Evolutionary conservation across 768 basidiomycete genomes (phyloP), one percentile per base, ranked within the genome.

Genomic region (Jaapia argillacea): DNA sequence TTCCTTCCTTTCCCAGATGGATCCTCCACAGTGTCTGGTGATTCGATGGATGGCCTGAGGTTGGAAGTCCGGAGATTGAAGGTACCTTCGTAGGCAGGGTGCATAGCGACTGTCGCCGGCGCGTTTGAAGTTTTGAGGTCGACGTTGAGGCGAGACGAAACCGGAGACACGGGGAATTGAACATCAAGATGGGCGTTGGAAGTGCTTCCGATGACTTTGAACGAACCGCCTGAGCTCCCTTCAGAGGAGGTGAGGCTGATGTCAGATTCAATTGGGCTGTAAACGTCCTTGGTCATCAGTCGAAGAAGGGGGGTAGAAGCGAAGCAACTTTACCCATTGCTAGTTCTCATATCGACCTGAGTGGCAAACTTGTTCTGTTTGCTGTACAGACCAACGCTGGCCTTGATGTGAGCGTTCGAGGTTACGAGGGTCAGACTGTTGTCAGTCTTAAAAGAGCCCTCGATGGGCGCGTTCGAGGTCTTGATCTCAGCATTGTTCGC

Each of bases 381-480:
- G 41, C 64, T 65, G 12, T 53, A 35, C 36, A 78, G 43, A 23
- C 54, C 58, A 24, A 75, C 68, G 24, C 57, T 52, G 0, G 63
- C 61, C 3, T 53, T 40, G 47, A 81, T 69, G 3, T 38, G 52
- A 0, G 57, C 61, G 48, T 77, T 75, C 18, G 62, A 49, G n/a
- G 63, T 65, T 14, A 33, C 22, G 21, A 73, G 46, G 6, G 28
- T 38, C 22, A 80, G 58, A 3, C 57, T 56, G 1, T 62, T 56
- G 12, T 58, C 52, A 3, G 60, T 57, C 22, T 63, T 63, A 55
- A 66, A 74, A 14, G 44, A 48, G 2, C 79, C 78, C 2, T 47
- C 50, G 25, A 81, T 74, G 5, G 49, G 52, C n/a, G 65, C 66
- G 40, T 75, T 77, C 4, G 62, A 49, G 1, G 71, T 71, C n/a